Evolutionary conservation across 495 filamentous ascomycete species (phyloP).

Genomic region (Penicillium egyptiacum): DNA sequence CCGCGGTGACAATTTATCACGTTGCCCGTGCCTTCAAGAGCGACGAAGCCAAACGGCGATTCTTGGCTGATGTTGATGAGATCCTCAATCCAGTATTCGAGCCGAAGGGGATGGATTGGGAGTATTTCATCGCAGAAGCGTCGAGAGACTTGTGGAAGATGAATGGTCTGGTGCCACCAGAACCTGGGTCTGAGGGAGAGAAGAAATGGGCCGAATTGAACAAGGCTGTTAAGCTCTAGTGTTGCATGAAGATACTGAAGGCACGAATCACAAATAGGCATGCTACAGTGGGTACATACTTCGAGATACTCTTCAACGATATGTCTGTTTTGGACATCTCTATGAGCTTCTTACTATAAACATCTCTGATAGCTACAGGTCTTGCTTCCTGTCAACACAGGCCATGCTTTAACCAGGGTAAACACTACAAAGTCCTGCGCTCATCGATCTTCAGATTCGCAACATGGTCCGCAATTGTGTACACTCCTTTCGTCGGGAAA

Average conservation of each 20-base stretch:
- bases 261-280: neutral
- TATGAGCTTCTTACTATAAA: neutral
- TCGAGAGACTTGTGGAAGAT: conserved; percentile 23
- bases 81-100: conserved; percentile 14
- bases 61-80: conserved; percentile 6
- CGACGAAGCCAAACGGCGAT: conserved; percentile 11
- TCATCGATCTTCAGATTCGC: neutral
- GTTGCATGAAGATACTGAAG: neutral
- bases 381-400: neutral
- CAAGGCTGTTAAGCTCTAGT: conserved; percentile 2
- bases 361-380: neutral
- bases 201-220: conserved; percentile 13
- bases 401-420: neutral
- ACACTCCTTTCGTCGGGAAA: neutral
- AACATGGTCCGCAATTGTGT: neutral
- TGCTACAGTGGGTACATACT: neutral
- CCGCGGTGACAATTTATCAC: conserved; percentile 14
- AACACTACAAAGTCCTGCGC: neutral
- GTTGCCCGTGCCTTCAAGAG: conserved; percentile 12
- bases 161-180: conserved; percentile 20
- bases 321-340: neutral
- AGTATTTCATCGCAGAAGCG: conserved; percentile 17
- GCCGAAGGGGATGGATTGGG: conserved; percentile 18
- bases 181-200: conserved; percentile 12
- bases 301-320: neutral